Percentiles rank a stretch among this genome's conserved stretches.
Evolutionary conservation across 2,329 filamentous ascomycete species (phyloP).

Genomic region (Colletotrichum sp.): DNA sequence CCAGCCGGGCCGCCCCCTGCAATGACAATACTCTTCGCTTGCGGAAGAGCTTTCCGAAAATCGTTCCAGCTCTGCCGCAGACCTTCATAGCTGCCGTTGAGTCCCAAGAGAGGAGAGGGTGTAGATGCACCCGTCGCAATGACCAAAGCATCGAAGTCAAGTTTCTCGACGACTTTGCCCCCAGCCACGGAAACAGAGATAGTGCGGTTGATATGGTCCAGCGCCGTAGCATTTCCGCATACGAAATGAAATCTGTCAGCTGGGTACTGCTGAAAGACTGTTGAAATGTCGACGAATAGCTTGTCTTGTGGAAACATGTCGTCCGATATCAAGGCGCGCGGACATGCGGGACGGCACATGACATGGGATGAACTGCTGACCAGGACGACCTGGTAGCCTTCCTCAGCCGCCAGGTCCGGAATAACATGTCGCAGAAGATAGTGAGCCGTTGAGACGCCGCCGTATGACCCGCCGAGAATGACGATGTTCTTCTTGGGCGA

Average conservation of each 20-base stretch:
- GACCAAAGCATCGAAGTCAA: slow-evolving; percentile 49
- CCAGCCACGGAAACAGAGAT: slow-evolving; percentile 31
- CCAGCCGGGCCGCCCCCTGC: slow-evolving; percentile 57
- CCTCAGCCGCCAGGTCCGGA: slow-evolving; percentile 40
- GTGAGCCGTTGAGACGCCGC: slow-evolving; percentile 55
- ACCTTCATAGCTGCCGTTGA: slow-evolving; percentile 36
- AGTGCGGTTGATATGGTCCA: slow-evolving; percentile 37
- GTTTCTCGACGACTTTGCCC: background rate
- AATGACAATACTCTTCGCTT: slow-evolving; percentile 47
- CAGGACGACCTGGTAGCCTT: slow-evolving; percentile 44
- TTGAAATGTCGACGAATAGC: slow-evolving; percentile 44
- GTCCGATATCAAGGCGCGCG: slow-evolving; percentile 52
- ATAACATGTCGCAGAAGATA: slow-evolving; percentile 58
- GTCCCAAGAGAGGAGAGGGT: slow-evolving; percentile 45
- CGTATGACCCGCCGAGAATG: slow-evolving; percentile 59
- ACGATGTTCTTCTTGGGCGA: slow-evolving; percentile 44
- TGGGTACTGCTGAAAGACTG: slow-evolving; percentile 44
- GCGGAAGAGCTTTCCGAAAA: slow-evolving; percentile 44
- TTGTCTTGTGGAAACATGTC: slow-evolving; percentile 46
- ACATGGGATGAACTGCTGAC: slow-evolving; percentile 45
- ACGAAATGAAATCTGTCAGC: slow-evolving; percentile 42
- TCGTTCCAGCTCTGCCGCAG: slow-evolving; percentile 38
- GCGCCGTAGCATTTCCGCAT: slow-evolving; percentile 39
- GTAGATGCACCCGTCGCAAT: slow-evolving; percentile 55
- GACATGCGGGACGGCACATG: slow-evolving; percentile 48